Conservation (phyloP, 768 basidiomycete genomes). For the Pulveroboletus frians region DNA sequence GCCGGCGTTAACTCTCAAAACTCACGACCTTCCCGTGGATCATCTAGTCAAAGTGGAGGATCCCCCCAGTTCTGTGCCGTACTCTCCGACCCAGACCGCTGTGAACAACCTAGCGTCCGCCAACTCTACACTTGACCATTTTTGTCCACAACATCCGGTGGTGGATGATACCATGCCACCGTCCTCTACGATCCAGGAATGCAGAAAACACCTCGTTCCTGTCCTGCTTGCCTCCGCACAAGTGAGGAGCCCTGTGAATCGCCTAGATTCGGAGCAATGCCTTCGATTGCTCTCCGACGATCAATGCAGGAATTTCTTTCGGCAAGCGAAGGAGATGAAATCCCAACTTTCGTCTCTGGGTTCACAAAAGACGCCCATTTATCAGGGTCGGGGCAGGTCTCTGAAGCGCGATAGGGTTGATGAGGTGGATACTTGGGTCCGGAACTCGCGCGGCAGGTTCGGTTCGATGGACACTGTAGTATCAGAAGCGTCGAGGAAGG, state of each 20-base stretch:
- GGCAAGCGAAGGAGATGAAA: slow-evolving; percentile 23
- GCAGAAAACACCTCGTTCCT: slow-evolving; percentile 23
- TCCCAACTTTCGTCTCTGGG: slow-evolving; percentile 15
- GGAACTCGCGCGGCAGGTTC: slow-evolving; percentile 15
- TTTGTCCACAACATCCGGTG: neutral
- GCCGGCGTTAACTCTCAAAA: slow-evolving; percentile 13
- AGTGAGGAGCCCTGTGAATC: slow-evolving; percentile 12
- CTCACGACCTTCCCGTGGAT: slow-evolving; percentile 8
- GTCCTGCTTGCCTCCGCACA: slow-evolving; percentile 17
- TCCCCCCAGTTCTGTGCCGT: neutral
- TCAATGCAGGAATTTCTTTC: slow-evolving; percentile 18
- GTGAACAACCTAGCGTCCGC: slow-evolving; percentile 8
- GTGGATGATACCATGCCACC: slow-evolving; percentile 8
- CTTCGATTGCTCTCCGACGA: slow-evolving; percentile 26
- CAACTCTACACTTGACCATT: neutral
- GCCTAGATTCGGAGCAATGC: slow-evolving; percentile 18
- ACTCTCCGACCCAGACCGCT: slow-evolving; percentile 12
- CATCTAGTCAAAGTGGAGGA: slow-evolving; percentile 3
- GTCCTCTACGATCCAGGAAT: slow-evolving; percentile 22
- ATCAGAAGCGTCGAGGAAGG: slow-evolving; percentile 17
- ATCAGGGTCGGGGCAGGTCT: slow-evolving; percentile 1
- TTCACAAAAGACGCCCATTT: slow-evolving; percentile 1
- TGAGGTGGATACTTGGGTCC: slow-evolving; percentile 10
- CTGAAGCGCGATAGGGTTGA: slow-evolving; percentile 12
- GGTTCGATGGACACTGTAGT: slow-evolving; percentile 8